Evolutionary conservation across 1,284 basidiomycete genomes (phyloP).

Genomic region (Sporisorium scitamineum): DNA sequence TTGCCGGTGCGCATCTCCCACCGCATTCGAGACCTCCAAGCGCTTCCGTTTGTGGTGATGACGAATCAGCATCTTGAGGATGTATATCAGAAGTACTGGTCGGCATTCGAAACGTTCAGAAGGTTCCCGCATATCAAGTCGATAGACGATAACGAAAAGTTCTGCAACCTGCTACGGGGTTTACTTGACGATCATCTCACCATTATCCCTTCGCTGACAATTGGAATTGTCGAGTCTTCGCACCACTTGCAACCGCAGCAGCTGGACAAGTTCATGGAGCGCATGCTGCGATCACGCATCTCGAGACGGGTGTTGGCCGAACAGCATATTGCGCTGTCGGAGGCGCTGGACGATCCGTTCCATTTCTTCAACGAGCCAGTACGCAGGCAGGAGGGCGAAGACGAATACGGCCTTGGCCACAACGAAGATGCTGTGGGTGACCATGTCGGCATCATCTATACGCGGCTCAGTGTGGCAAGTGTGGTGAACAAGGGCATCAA

Average conservation of each 20-base stretch:
- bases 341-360: conserved; percentile 70
- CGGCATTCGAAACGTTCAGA: conserved; percentile 74
- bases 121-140: conserved; percentile 80
- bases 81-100: conserved; percentile 78
- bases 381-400: conserved; percentile 7
- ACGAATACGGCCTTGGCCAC: conserved; percentile 8
- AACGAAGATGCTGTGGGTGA: conserved; percentile 41
- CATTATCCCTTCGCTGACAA: conserved; percentile 54
- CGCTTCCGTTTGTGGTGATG: conserved; percentile 86
- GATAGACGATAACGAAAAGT: conserved; percentile 80
- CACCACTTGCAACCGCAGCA: conserved; percentile 82
- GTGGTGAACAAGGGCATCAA: conserved; percentile 75
- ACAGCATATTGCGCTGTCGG: conserved; percentile 86
- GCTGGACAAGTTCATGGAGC: conserved; percentile 86
- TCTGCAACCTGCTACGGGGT: conserved; percentile 78
- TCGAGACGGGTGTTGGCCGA: conserved; percentile 88
- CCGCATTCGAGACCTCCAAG: conserved; percentile 85
- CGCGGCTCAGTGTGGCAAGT: conserved; percentile 76
- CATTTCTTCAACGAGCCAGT: conserved; percentile 57
- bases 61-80: conserved; percentile 84
- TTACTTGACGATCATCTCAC: conserved; percentile 78
- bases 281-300: conserved; percentile 90
- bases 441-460: conserved; percentile 88
- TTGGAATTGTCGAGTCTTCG: conserved; percentile 72
- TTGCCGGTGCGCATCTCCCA: conserved; percentile 88